These are phyloP conservation scores for Colletotrichum sp. DNA, from an alignment of 2,329 filamentous ascomycete species.

Conservation along the genomic window DNA sequence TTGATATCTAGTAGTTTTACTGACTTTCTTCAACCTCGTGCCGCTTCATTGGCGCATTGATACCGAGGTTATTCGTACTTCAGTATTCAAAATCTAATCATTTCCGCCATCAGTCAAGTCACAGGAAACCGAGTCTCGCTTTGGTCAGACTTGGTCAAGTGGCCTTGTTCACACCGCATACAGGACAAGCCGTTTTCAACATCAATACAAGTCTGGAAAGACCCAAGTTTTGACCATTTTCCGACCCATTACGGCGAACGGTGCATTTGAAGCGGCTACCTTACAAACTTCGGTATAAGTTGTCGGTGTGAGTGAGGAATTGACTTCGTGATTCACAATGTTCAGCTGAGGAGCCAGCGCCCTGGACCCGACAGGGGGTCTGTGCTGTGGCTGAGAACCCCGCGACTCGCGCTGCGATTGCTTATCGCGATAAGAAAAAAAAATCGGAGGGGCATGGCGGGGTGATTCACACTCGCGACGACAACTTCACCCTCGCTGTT, in stretches of 20 bases:
- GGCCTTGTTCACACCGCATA: background rate
- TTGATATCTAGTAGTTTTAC: background rate
- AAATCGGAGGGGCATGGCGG: background rate
- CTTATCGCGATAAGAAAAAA: background rate
- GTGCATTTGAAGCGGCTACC: background rate
- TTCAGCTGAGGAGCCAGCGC: background rate
- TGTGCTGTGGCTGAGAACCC: background rate
- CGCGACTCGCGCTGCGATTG: background rate
- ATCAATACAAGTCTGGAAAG: background rate
- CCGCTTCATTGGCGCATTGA: background rate
- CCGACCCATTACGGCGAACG: background rate
- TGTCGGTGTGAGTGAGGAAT: background rate
- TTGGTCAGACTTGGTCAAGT: background rate
- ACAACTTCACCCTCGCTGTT: background rate
- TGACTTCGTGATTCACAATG: background rate
- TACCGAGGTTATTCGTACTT: background rate
- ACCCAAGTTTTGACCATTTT: background rate
- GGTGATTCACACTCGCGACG: background rate
- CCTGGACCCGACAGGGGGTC: background rate
- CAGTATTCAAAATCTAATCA: background rate
- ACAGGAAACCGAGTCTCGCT: background rate
- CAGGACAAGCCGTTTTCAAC: accelerated
- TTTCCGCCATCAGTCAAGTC: background rate
- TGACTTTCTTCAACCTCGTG: background rate
- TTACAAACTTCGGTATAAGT: background rate